Conservation (phyloP, 257 asterid genomes). For the Ligustrum vulgare region DNA sequence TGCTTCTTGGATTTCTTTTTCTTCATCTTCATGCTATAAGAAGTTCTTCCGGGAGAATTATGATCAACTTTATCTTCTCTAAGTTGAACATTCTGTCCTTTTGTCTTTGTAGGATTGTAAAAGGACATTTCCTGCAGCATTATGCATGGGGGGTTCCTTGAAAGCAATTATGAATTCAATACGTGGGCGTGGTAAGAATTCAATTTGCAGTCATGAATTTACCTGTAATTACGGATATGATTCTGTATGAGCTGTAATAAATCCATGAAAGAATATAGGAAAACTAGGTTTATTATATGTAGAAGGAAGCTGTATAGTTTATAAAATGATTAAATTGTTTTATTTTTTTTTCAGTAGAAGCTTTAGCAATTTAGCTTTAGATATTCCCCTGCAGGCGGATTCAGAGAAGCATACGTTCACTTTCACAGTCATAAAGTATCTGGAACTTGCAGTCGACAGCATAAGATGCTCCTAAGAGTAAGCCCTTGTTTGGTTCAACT, state of each 20-base stretch:
- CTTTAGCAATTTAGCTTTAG: not conserved
- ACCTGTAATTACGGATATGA: constrained; percentile 9
- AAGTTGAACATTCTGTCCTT: constrained; percentile 3
- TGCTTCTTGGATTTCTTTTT: constrained; percentile 8
- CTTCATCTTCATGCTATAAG: not conserved
- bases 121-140: constrained; percentile 72
- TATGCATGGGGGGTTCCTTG: constrained; percentile 88
- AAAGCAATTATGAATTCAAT: constrained; percentile 78
- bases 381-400: constrained; percentile 2
- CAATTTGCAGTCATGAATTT: constrained; percentile 21
- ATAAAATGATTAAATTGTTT: not conserved
- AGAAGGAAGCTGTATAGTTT: not conserved
- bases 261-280: not conserved
- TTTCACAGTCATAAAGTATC: constrained; percentile 10
- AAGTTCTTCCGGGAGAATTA: constrained; percentile 1
- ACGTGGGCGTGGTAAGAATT: constrained; percentile 80
- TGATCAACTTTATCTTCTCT: not conserved
- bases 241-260: not conserved
- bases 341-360: not conserved
- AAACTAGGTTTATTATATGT: constrained; percentile 2
- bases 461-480: not conserved
- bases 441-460: not conserved
- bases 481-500: too few species aligned
- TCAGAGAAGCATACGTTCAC: constrained; percentile 1
- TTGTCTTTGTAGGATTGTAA: constrained; percentile 73